Evolutionary conservation across 1,139 yeast species (phyloP), one percentile per base, ranked within the genome.

Genomic region (Candida tetrigidarum): DNA sequence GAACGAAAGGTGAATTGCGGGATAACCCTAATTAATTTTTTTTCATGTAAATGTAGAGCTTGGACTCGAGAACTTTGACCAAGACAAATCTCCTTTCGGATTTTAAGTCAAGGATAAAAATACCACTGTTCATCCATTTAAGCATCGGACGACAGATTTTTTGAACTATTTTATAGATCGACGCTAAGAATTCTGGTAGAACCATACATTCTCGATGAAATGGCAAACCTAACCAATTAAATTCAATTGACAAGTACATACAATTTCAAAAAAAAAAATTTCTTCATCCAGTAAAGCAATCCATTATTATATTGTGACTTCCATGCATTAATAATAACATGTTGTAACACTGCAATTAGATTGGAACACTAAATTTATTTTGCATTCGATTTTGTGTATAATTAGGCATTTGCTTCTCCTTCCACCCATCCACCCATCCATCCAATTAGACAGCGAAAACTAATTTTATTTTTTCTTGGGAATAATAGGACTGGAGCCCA

Each of bases 231-330:
- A 7, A 10, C 25, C 25, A 22, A 22, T 22, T 7, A 22, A 22
- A 22, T 22, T 22, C 25, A 22, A n/a, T n/a, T n/a, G n/a, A n/a
- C n/a, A n/a, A n/a, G 25, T 2, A 22, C 25, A 22, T 22, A 22
- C 9, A 22, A 22, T n/a, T n/a, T n/a, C n/a, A n/a, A n/a, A n/a
- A n/a, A n/a, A 23, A 23, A 23, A 23, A 2, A 10, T 12, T 25
- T 12, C 28, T 7, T 25, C n/a, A 25, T 9, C 12, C n/a, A 12
- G 12, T 25, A 25, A 8, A n/a, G 4, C 5, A 8, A 28, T n/a
- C 8, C 14, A 28, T 28, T n/a, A 8, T 14, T 16, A 16, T 16
- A 32, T 32, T 32, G 36, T 32, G 36, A 18, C 36, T 32, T 32
- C 36, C 36, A 32, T 30, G 35, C 35, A 30, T 30, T 18, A 30